Evolutionary conservation across 768 basidiomycete genomes (phyloP).

Genomic region (Baorangia bicolor): DNA sequence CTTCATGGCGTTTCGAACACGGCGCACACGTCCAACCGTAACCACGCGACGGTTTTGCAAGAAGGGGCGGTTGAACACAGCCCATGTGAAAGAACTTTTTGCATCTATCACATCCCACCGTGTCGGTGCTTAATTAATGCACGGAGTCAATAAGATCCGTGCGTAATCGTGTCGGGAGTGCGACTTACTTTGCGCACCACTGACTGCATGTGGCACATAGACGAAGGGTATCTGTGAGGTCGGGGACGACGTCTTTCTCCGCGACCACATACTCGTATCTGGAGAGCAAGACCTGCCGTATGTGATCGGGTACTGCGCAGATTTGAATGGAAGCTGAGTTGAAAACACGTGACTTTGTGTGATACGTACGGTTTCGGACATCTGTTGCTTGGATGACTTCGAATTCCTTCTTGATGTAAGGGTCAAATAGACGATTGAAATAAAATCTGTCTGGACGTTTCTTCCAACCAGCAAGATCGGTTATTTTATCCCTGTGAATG

Average conservation of each 20-base stretch:
- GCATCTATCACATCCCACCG: slow-evolving; percentile 89
- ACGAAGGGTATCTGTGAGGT: slow-evolving; percentile 83
- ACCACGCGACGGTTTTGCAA: slow-evolving; percentile 89
- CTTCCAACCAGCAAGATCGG: slow-evolving; percentile 92
- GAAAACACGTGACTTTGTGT: slow-evolving; percentile 22
- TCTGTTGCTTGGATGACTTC: slow-evolving; percentile 88
- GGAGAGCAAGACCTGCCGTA: slow-evolving; percentile 70
- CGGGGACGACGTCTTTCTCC: slow-evolving; percentile 90
- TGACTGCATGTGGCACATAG: slow-evolving; percentile 82
- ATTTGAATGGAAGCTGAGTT: slow-evolving; percentile 9
- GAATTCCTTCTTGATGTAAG: slow-evolving; percentile 97
- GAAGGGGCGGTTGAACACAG: slow-evolving; percentile 89
- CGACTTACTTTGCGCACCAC: slow-evolving; percentile 85
- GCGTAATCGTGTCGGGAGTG: slow-evolving; percentile 8
- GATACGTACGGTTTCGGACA: slow-evolving; percentile 79
- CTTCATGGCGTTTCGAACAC: slow-evolving; percentile 84
- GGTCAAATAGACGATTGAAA: slow-evolving; percentile 93
- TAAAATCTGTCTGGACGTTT: slow-evolving; percentile 94
- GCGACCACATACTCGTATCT: slow-evolving; percentile 95
- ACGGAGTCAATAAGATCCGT: slow-evolving; percentile 24
- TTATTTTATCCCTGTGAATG: slow-evolving; percentile 92
- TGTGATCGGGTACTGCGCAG: slow-evolving; percentile 72
- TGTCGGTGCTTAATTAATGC: slow-evolving; percentile 59
- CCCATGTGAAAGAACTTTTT: slow-evolving; percentile 93
- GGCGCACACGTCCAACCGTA: slow-evolving; percentile 98